Conservation (phyloP, 306 rosid genomes). For the Coriaria nepalensis region DNA sequence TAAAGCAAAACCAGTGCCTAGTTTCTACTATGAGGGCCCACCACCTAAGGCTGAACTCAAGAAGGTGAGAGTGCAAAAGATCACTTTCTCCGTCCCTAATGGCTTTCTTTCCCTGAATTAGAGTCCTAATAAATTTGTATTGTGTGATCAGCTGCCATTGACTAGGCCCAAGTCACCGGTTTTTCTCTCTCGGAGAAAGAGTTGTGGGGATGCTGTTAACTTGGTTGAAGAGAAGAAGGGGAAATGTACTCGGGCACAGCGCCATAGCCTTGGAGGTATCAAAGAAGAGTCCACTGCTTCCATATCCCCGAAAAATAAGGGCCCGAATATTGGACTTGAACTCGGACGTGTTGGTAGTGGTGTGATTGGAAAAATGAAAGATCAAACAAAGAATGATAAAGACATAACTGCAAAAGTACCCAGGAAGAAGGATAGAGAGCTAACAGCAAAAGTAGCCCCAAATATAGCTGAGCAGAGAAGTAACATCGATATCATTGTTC, state of each 20-base stretch:
- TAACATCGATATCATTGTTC: slow-evolving; percentile 49
- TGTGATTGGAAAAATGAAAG: slow-evolving; percentile 29
- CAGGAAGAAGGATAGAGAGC: slow-evolving; percentile 31
- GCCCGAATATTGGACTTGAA: slow-evolving; percentile 27
- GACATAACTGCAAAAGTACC: slow-evolving; percentile 28
- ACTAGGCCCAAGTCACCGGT: slow-evolving; percentile 91
- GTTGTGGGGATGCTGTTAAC: slow-evolving; percentile 51
- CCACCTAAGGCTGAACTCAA: slow-evolving; percentile 74
- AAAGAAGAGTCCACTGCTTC: slow-evolving; percentile 19
- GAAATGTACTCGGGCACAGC: slow-evolving; percentile 31
- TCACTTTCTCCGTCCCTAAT: slow-evolving; percentile 4
- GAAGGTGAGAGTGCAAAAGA: slow-evolving; percentile 44
- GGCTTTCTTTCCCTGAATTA: neutral
- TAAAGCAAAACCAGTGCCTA: slow-evolving; percentile 93
- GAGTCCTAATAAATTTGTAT: slow-evolving; percentile 6
- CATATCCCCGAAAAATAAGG: slow-evolving; percentile 25
- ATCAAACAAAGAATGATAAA: slow-evolving; percentile 27
- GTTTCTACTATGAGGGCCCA: slow-evolving; percentile 80
- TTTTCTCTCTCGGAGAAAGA: slow-evolving; percentile 57
- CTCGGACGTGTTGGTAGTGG: slow-evolving; percentile 12
- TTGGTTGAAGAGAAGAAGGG: slow-evolving; percentile 22
- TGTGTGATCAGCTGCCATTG: slow-evolving; percentile 58
- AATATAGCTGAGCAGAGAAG: slow-evolving; percentile 29
- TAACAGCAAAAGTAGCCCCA: slow-evolving; percentile 18
- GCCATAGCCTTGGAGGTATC: slow-evolving; percentile 40